Evolutionary conservation across 2,329 filamentous ascomycete genomes (phyloP), one percentile per base, ranked within the genome.

Genomic region (Purpureocillium takamizusanense): DNA sequence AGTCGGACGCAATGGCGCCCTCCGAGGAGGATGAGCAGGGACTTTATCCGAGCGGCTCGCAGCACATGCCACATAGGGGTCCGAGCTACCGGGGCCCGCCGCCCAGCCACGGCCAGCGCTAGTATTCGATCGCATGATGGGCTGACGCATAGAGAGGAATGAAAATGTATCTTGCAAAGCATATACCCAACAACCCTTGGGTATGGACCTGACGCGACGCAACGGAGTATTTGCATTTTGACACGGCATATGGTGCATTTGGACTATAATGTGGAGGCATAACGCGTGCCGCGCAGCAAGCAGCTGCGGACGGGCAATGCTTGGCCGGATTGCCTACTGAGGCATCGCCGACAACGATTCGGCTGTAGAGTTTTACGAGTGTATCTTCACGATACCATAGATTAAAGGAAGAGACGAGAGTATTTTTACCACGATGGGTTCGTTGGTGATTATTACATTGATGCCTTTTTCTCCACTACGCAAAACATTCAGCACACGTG

Each of bases 401-500:
- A 33, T 28, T 14, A 33, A 8, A 33, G 6, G 33, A 8, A n/a
- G 21, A 25, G 21, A 25, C 21, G 21, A 25, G 21, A 25, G 21
- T 25, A 25, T 25, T 25, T 25, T 10, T 6, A 10, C 5, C n/a
- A n/a, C n/a, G n/a, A n/a, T n/a, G n/a, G n/a, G n/a, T n/a, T n/a
- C n/a, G n/a, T n/a, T n/a, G n/a, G n/a, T n/a, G n/a, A n/a, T n/a
- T n/a, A n/a, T n/a, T n/a, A n/a, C n/a, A n/a, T n/a, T n/a, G n/a
- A n/a, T n/a, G n/a, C n/a, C n/a, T n/a, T n/a, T n/a, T 25, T 12
- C 31, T 34, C 13, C 13, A 21, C 18, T 31, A n/a, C n/a, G 35
- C 5, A 14, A 21, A n/a, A 15, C 14, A 1, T 32, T 33, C 47
- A 87, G 55, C 85, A 90, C 17, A 87, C 69, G 61, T 89, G 79